Conservation (phyloP, 2,329 filamentous ascomycete genomes). For the Aspergillus thermomutatus region DNA sequence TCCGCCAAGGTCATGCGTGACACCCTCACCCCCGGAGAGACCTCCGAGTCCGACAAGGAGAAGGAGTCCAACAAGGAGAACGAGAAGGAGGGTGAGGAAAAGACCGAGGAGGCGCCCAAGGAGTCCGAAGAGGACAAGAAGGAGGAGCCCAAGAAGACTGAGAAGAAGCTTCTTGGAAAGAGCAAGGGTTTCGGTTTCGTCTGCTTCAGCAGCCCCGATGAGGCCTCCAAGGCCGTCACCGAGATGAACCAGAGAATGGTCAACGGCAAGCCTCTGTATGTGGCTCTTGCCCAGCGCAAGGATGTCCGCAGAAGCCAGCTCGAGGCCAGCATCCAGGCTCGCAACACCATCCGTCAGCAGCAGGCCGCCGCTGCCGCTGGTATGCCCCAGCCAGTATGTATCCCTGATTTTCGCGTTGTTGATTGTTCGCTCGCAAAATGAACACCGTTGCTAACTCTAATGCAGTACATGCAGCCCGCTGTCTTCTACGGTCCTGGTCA, state of each 20-base stretch:
- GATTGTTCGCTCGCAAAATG: not conserved
- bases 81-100: slow-evolving; percentile 46
- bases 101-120: slow-evolving; percentile 43
- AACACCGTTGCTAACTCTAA: slow-evolving; percentile 11
- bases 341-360: slow-evolving; percentile 98
- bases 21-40: slow-evolving; percentile 45
- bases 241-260: slow-evolving; percentile 99
- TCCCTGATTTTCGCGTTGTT: not conserved
- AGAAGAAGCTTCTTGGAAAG: slow-evolving; percentile 77
- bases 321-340: slow-evolving; percentile 97
- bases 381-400: slow-evolving; percentile 63
- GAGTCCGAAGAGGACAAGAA: slow-evolving; percentile 50
- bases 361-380: slow-evolving; percentile 88
- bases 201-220: slow-evolving; percentile 99
- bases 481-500: slow-evolving; percentile 86
- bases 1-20: slow-evolving; percentile 99
- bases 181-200: slow-evolving; percentile 99
- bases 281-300: slow-evolving; percentile 97
- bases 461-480: slow-evolving; percentile 75
- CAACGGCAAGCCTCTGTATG: slow-evolving; percentile 92
- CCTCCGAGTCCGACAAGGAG: slow-evolving; percentile 48
- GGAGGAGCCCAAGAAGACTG: slow-evolving; percentile 55
- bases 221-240: slow-evolving; percentile 97
- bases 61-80: slow-evolving; percentile 41
- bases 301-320: slow-evolving; percentile 99